A percentile compares a stretch with the other conserved stretches of the same genome.
phyloP scores from a whole-genome alignment of 2,329 filamentous ascomycete species.

The Sporothrix schenckii region DNA sequence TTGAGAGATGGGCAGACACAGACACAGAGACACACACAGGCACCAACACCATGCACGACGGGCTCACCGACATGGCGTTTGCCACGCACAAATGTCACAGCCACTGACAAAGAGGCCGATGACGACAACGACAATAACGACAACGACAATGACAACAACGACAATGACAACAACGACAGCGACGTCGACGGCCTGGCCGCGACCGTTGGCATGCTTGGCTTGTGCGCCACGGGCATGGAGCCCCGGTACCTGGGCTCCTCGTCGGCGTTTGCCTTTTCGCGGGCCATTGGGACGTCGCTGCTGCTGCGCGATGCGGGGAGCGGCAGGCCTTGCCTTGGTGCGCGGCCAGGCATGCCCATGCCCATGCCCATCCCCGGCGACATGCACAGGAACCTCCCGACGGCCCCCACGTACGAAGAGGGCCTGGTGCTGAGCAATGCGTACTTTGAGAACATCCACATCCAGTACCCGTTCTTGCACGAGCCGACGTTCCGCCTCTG shows the following conservation, averaged over 20 bases:
- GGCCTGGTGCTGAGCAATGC: conserved; percentile 38
- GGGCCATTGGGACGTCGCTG: conserved; percentile 39
- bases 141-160: background rate
- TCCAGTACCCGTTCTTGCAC: conserved; percentile 44
- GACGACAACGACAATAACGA: too few relatives aligned
- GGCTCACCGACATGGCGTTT: background rate
- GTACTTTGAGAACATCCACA: conserved; percentile 44
- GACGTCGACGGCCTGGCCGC: background rate
- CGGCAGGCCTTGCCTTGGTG: too few relatives aligned
- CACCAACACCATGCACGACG: conserved; percentile 21
- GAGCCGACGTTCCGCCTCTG: conserved; percentile 37
- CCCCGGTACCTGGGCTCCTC: conserved; percentile 46
- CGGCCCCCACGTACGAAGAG: conserved; percentile 27
- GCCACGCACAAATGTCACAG: too few relatives aligned
- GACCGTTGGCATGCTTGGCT: conserved; percentile 38
- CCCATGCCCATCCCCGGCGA: background rate
- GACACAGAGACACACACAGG: background rate
- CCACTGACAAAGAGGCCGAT: too few relatives aligned
- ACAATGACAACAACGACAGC: background rate
- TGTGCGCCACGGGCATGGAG: conserved; percentile 43
- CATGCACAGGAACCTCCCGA: too few relatives aligned
- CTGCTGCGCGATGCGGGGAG: background rate
- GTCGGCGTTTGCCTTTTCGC: conserved; percentile 43
- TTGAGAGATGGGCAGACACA: background rate
- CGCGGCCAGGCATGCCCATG: too few relatives aligned